Percentiles rank a stretch among this genome's conserved stretches.
phyloP scores from a whole-genome alignment of 1,284 basidiomycete genomes.

The Macrocystidia cucumis region DNA sequence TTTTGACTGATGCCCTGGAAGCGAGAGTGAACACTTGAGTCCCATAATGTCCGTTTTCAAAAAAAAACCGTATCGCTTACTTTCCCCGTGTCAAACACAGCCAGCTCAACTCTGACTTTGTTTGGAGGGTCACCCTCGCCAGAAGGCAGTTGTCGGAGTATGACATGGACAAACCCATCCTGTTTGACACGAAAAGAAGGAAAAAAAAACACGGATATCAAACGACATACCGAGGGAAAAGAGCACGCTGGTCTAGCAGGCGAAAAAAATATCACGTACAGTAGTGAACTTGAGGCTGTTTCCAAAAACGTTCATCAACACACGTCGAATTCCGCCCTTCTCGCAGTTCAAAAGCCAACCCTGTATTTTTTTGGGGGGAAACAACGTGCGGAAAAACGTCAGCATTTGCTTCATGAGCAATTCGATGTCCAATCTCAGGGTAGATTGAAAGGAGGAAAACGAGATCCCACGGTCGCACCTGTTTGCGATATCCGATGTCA shows the following conservation, averaged over 20 bases:
- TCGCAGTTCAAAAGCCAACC: conserved; percentile 90
- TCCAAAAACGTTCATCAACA: conserved; percentile 94
- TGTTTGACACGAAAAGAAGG: conserved; percentile 18
- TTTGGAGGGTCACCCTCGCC: conserved; percentile 40
- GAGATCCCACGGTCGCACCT: conserved; percentile 37
- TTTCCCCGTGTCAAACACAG: conserved; percentile 89
- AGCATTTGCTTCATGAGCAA: too few relatives aligned
- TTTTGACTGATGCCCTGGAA: conserved; percentile 76
- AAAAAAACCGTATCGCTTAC: conserved; percentile 22
- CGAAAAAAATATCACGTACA: conserved; percentile 26
- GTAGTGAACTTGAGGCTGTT: conserved; percentile 92
- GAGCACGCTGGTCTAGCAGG: too few relatives aligned
- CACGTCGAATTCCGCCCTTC: conserved; percentile 85
- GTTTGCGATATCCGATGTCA: conserved; percentile 70
- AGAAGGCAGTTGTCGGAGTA: conserved; percentile 67
- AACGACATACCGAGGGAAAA: too few relatives aligned
- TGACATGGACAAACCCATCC: conserved; percentile 85
- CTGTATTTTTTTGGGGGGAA: too few relatives aligned
- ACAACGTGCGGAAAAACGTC: too few relatives aligned
- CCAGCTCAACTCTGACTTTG: conserved; percentile 75
- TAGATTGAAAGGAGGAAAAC: background rate
- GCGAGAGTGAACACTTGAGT: conserved; percentile 1
- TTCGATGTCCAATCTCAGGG: too few relatives aligned
- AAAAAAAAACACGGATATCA: too few relatives aligned
- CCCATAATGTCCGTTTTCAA: too few relatives aligned